Evolutionary conservation across 2,329 filamentous ascomycete species (phyloP).

Genomic region (Ophiostoma ulmi): DNA sequence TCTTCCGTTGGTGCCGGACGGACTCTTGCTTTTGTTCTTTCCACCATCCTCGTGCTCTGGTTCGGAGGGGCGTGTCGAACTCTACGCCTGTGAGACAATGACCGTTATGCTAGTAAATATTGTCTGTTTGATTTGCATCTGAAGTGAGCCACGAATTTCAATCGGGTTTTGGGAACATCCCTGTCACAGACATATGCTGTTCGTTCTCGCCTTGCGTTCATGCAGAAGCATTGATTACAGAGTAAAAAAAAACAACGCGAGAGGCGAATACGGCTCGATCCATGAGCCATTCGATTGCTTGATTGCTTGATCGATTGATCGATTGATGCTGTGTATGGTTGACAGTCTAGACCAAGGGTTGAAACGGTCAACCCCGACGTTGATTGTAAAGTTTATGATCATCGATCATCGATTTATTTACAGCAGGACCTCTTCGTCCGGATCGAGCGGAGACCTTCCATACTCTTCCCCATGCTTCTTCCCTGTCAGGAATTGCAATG

Average conservation of each 20-base stretch:
- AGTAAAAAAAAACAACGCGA: background rate
- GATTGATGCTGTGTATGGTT: background rate
- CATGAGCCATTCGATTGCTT: background rate
- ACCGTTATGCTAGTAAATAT: background rate
- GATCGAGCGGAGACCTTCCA: background rate
- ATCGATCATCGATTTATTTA: background rate
- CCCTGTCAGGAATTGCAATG: background rate
- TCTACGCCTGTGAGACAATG: background rate
- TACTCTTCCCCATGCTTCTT: background rate
- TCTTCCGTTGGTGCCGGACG: conserved; percentile 6
- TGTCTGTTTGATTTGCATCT: background rate
- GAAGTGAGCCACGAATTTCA: background rate
- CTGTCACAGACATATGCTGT: background rate
- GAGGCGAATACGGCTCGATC: background rate
- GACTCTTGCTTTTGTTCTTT: background rate
- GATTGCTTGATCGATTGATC: background rate
- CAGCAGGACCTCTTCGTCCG: background rate
- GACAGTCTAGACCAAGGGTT: background rate
- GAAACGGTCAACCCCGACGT: background rate
- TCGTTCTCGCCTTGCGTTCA: background rate
- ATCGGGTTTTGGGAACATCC: background rate
- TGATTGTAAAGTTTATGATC: background rate
- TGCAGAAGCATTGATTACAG: background rate
- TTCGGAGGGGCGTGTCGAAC: background rate
- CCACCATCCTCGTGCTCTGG: background rate